Evolutionary conservation across 805 yeast genomes (phyloP), one percentile per base, ranked within the genome.

Genomic region (Lipomyces sp.): DNA sequence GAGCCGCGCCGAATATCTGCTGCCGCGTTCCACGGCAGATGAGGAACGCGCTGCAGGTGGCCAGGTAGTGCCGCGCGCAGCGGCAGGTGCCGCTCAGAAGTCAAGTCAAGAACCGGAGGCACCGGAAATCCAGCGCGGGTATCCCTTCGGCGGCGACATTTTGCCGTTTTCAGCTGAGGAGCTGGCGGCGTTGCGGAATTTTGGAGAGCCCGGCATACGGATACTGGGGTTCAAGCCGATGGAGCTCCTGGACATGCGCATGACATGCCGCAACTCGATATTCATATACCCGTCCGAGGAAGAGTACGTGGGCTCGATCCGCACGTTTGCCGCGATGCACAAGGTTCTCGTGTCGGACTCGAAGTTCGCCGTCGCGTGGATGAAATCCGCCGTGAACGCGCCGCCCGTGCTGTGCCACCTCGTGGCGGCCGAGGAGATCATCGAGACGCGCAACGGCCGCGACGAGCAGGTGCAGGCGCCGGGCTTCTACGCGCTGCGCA

Each of bases 301-400:
- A 1, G 74, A 74, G 0, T 78, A 71, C 52, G 67, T 74, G 23
- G 86, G 90, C 23, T 85, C 96, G 0, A 70, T 75, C 23, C 69
- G 78, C 28, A 83, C 91, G 0, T 77, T 89, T 61, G 73, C 86
- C 0, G 76, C 89, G 0, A 67, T 91, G 11, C 86, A 80, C 62
- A 80, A 79, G 49, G 74, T 82, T 2, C 68, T 93, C 67, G 63
- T 69, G 3, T 73, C 73, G 41, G 70, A 75, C 36, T 62, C 73
- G 1, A 77, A 77, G 60, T 80, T 76, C 60, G 93, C 86, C 0
- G 68, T 91, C 6, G 76, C 85, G 3, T 87, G 88, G 81, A 91
- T 95, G 0, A 79, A 81, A 60, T 60, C 74, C 5, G 76, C 82
- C 50, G 69, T 66, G 39, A 74, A 74, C 43, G 65, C 86, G 0